Evolutionary conservation across 2,329 filamentous ascomycete species (phyloP).

Genomic region (Xylaria sp.): DNA sequence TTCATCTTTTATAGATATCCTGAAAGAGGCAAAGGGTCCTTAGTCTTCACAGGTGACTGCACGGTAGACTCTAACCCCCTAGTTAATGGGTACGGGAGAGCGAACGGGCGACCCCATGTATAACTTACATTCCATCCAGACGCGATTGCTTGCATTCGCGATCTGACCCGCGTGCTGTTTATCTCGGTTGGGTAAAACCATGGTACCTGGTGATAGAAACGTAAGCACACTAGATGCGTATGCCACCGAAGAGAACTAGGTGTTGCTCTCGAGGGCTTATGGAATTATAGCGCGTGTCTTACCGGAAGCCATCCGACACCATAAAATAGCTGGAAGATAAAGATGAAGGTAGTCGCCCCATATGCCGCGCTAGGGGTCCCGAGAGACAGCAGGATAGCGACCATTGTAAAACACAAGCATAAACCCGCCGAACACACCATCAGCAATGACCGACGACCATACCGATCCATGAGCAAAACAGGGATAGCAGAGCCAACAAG

Average conservation of each 20-base stretch:
- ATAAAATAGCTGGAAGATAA: conserved; percentile 49
- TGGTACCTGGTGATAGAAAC: conserved; percentile 30
- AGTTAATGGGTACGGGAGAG: too few species aligned
- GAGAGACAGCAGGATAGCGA: conserved; percentile 42
- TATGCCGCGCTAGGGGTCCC: conserved; percentile 39
- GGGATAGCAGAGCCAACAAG: conserved; percentile 45
- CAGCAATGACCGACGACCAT: conserved; percentile 45
- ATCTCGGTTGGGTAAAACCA: conserved; percentile 48
- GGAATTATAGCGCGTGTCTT: background rate
- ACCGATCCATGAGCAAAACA: conserved; percentile 44
- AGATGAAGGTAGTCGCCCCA: conserved; percentile 47
- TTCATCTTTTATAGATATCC: background rate
- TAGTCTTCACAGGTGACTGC: background rate
- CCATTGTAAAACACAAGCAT: conserved; percentile 47
- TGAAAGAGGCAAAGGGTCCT: background rate
- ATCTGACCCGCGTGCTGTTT: conserved; percentile 44
- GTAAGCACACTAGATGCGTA: background rate
- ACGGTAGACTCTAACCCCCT: too few species aligned
- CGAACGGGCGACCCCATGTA: background rate
- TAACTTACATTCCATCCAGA: conserved; percentile 25
- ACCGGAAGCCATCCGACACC: conserved; percentile 46
- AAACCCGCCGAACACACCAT: conserved; percentile 45
- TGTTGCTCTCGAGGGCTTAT: background rate
- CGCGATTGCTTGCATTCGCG: conserved; percentile 44
- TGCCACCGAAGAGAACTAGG: background rate